These are phyloP conservation scores for Mytilinidion resinicola DNA, from an alignment of 495 filamentous ascomycete species.

Conservation along the genomic window DNA sequence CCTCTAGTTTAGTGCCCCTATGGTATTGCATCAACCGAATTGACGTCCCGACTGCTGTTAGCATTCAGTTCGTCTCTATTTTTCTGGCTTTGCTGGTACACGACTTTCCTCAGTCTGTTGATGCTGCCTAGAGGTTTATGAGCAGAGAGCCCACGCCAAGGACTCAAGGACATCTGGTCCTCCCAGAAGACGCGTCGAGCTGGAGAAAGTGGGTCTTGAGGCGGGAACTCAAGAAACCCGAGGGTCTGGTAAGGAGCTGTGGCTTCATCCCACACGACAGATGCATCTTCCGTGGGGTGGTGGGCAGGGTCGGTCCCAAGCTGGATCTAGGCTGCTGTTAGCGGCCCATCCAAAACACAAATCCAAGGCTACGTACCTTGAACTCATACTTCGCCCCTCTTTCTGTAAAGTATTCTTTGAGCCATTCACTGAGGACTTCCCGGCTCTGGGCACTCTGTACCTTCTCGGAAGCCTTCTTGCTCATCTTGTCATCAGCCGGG, in stretches of 20 bases:
- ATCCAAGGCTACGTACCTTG: neutral
- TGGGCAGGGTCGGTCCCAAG: conserved; percentile 14
- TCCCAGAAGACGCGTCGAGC: conserved; percentile 17
- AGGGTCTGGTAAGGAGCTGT: conserved; percentile 18
- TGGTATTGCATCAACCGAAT: neutral
- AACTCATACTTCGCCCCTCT: neutral
- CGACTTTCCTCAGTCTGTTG: conserved; percentile 10
- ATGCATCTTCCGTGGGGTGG: conserved; percentile 18
- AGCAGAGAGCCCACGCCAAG: conserved; percentile 4
- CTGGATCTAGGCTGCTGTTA: conserved; percentile 5
- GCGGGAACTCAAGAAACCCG: conserved; percentile 8
- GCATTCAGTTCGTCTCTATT: neutral
- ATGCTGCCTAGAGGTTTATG: conserved; percentile 16
- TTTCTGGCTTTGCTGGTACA: conserved; percentile 13
- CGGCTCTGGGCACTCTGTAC: neutral
- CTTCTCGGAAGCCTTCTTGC: neutral
- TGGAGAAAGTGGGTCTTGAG: conserved; percentile 3
- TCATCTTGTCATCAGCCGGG: conserved; percentile 5
- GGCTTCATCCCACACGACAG: conserved; percentile 16
- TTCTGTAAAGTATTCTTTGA: neutral
- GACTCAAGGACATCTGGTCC: conserved; percentile 12
- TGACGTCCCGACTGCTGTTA: neutral
- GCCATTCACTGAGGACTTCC: neutral
- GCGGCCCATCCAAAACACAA: neutral
- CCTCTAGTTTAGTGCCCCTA: neutral